A percentile compares a stretch with the other conserved stretches of the same genome.
phyloP scores from a whole-genome alignment of 2,329 filamentous ascomycete genomes.

The Eutypa lata region DNA sequence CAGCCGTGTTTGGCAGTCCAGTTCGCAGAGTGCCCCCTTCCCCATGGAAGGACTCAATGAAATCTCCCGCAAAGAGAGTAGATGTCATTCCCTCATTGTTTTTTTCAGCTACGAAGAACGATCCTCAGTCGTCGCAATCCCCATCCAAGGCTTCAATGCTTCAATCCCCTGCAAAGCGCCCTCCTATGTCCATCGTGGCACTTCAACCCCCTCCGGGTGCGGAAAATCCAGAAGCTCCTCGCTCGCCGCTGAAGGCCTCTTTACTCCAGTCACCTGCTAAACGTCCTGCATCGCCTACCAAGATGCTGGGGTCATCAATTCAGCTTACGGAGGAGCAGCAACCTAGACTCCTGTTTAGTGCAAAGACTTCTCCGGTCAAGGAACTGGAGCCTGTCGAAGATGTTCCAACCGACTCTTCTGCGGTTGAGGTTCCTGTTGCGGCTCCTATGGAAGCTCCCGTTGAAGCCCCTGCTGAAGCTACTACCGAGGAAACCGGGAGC shows the following conservation, averaged over 20 bases:
- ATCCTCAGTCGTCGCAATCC: slow-evolving; percentile 34
- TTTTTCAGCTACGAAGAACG: slow-evolving; percentile 22
- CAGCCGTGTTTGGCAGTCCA: slow-evolving; percentile 48
- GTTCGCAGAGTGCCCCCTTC: slow-evolving; percentile 52
- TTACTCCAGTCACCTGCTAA: slow-evolving; percentile 28
- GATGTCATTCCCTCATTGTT: slow-evolving; percentile 38
- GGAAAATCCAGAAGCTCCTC: slow-evolving; percentile 26
- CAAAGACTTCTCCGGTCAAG: slow-evolving; percentile 11
- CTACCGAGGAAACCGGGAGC: background rate
- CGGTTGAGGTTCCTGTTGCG: background rate
- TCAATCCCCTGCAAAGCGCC: slow-evolving; percentile 51
- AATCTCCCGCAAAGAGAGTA: slow-evolving; percentile 52
- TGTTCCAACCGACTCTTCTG: background rate
- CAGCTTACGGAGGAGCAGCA: slow-evolving; percentile 7
- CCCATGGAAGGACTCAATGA: slow-evolving; percentile 53
- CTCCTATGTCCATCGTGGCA: slow-evolving; percentile 21
- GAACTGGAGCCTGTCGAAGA: slow-evolving; percentile 11
- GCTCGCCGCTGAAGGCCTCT: slow-evolving; percentile 34
- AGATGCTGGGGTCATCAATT: slow-evolving; percentile 15
- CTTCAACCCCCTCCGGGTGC: slow-evolving; percentile 17
- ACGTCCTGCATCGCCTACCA: slow-evolving; percentile 25
- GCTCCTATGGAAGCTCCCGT: no score
- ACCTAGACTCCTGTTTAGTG: slow-evolving; percentile 9
- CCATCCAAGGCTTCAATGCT: slow-evolving; percentile 47
- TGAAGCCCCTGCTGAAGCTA: background rate